Evolutionary conservation across 1,284 basidiomycete species (phyloP).

Genomic region (Trichosporon sp.): DNA sequence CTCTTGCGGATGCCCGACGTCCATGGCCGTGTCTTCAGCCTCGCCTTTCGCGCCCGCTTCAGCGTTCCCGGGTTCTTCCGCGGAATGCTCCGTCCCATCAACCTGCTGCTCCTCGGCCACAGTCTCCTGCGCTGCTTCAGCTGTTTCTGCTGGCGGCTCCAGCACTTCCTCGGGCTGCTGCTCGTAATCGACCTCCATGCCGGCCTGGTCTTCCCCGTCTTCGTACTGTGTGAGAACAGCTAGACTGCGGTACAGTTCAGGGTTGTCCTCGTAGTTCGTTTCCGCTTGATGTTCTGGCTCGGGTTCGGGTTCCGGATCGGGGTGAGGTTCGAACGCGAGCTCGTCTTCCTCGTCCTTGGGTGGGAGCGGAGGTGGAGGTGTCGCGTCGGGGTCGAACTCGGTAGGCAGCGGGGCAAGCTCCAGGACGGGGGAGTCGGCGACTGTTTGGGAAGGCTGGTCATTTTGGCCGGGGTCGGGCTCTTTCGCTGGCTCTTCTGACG

Average conservation of each 20-base stretch:
- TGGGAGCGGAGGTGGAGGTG: slow-evolving; percentile 4
- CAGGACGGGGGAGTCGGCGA: not conserved
- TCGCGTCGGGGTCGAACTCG: slow-evolving; percentile 16
- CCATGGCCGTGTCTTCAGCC: not conserved
- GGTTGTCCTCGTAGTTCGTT: not conserved
- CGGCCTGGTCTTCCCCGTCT: not conserved
- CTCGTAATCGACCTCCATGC: slow-evolving; percentile 2
- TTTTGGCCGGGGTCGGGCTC: not conserved
- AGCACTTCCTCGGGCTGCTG: not conserved
- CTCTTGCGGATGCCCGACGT: not conserved
- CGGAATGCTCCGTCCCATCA: not conserved
- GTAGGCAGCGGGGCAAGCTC: slow-evolving; percentile 15
- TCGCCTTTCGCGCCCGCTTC: not conserved
- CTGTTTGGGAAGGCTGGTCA: not conserved
- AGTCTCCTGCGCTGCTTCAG: not conserved
- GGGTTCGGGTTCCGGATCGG: not conserved
- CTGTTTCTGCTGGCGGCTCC: not conserved
- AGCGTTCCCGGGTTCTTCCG: not conserved
- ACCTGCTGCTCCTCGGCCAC: not conserved
- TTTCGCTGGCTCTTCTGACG: not conserved
- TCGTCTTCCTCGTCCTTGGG: slow-evolving; percentile 12
- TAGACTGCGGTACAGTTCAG: not conserved
- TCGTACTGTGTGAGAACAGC: not conserved
- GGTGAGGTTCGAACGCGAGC: slow-evolving; percentile 10
- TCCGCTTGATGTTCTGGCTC: not conserved